Percentiles rank a stretch among this genome's conserved stretches.
These are phyloP conservation scores for Juglanconis sp. DNA, from an alignment of 2,329 filamentous ascomycete genomes.

Conservation along the genomic window DNA sequence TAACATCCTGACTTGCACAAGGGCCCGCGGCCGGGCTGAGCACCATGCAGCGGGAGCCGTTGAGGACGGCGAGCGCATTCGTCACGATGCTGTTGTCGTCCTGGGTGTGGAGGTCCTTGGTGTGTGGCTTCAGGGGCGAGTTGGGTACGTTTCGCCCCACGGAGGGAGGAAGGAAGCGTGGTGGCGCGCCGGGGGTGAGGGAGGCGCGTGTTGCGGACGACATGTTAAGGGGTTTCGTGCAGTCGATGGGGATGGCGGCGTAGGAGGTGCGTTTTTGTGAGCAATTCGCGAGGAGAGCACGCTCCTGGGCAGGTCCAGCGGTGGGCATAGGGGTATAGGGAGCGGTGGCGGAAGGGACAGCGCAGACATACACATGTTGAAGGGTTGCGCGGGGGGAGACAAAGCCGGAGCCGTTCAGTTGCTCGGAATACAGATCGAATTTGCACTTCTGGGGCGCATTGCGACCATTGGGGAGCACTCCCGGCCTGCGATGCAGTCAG, in stretches of 20 bases:
- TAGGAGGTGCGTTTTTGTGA: neutral
- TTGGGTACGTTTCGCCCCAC: no score
- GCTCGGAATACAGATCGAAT: slow-evolving; percentile 27
- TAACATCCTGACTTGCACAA: neutral
- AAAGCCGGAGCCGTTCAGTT: slow-evolving; percentile 27
- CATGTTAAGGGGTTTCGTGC: neutral
- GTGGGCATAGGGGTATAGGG: neutral
- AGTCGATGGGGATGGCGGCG: neutral
- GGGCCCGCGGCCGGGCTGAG: neutral
- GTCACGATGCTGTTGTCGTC: neutral
- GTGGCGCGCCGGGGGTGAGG: neutral
- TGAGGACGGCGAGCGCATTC: neutral
- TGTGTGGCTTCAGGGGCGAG: no score
- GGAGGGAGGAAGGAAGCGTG: neutral
- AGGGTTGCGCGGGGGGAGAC: slow-evolving; percentile 20
- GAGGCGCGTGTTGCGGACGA: slow-evolving; percentile 8
- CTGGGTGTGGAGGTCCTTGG: no score
- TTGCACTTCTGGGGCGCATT: slow-evolving; percentile 26
- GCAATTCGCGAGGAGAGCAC: neutral
- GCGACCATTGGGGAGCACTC: neutral
- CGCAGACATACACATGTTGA: neutral
- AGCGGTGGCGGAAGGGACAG: neutral
- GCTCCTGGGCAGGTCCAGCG: neutral
- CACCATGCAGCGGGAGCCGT: neutral
- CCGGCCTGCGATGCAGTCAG: neutral